Evolutionary conservation across 129 eudicot species (phyloP).

Genomic region (Tagetes patula): DNA sequence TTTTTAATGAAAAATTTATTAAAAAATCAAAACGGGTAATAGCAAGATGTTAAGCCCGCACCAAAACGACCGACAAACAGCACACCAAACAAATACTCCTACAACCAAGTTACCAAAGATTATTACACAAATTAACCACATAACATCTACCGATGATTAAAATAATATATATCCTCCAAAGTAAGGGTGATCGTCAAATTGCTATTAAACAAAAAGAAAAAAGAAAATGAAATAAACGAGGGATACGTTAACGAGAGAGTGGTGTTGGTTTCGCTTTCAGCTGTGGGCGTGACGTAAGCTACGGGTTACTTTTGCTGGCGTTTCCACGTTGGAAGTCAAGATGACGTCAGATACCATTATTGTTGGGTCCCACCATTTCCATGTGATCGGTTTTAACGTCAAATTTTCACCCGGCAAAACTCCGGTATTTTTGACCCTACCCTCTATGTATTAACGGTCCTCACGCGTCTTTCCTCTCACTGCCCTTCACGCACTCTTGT

Average conservation of each 20-base stretch:
- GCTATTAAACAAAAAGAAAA: too few relatives aligned
- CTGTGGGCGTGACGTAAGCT: slow-evolving; percentile 41
- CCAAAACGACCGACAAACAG: too few relatives aligned
- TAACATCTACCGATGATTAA: too few relatives aligned
- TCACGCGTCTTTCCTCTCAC: slow-evolving; percentile 26
- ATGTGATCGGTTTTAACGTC: slow-evolving; percentile 44
- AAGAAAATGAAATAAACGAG: too few relatives aligned
- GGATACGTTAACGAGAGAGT: background rate
- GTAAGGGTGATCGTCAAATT: too few relatives aligned
- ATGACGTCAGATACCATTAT: slow-evolving; percentile 38
- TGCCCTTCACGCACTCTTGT: background rate
- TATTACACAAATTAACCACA: too few relatives aligned
- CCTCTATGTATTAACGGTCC: slow-evolving; percentile 10
- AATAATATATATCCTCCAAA: too few relatives aligned
- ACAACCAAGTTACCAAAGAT: too few relatives aligned
- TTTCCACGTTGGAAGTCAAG: slow-evolving; percentile 49
- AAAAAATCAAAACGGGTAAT: too few relatives aligned
- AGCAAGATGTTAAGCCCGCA: too few relatives aligned
- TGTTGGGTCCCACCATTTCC: slow-evolving; percentile 39
- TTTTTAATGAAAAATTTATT: too few relatives aligned
- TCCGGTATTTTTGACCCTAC: slow-evolving; percentile 40
- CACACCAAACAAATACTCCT: too few relatives aligned
- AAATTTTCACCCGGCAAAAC: slow-evolving; percentile 33
- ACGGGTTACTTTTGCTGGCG: slow-evolving; percentile 31
- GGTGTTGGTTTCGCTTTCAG: slow-evolving; percentile 31